phyloP scores from a whole-genome alignment of 176 grass and related monocot species.

The Avena sativa region DNA sequence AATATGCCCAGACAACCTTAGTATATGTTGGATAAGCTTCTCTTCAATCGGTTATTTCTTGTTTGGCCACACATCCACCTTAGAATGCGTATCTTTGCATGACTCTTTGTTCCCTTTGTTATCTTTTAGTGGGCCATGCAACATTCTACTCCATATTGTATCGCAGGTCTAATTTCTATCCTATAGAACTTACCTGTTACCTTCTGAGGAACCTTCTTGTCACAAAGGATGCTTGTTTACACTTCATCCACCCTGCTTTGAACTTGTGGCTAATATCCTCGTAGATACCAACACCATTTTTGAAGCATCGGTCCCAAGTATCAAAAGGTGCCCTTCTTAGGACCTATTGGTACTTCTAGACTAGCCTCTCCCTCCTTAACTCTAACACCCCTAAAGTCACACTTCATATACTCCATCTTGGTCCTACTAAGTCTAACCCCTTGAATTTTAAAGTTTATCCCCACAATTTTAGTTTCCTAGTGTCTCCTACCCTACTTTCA shows the following conservation, averaged over 20 bases:
- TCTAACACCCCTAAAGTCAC: neutral
- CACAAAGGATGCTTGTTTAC: neutral
- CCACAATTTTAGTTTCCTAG: neutral
- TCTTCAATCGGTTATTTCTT: too few relatives aligned
- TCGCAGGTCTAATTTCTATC: neutral
- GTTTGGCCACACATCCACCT: too few relatives aligned
- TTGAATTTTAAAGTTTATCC: neutral
- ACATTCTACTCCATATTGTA: too few relatives aligned
- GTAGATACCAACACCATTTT: neutral
- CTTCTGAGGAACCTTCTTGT: neutral
- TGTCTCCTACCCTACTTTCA: neutral
- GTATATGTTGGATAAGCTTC: too few relatives aligned
- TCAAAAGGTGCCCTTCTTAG: neutral
- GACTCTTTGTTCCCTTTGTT: too few relatives aligned
- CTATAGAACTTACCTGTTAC: neutral
- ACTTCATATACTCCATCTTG: neutral
- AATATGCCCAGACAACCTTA: too few relatives aligned
- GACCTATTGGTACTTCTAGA: neutral
- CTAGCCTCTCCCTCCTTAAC: neutral
- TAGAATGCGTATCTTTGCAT: too few relatives aligned
- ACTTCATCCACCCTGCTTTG: neutral
- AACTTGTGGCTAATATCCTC: neutral
- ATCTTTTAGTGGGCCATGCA: too few relatives aligned
- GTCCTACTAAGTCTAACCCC: neutral
- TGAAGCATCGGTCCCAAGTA: neutral